Evolutionary conservation across 805 yeast species (phyloP).

Genomic region (Metschnikowia bowlesiae): DNA sequence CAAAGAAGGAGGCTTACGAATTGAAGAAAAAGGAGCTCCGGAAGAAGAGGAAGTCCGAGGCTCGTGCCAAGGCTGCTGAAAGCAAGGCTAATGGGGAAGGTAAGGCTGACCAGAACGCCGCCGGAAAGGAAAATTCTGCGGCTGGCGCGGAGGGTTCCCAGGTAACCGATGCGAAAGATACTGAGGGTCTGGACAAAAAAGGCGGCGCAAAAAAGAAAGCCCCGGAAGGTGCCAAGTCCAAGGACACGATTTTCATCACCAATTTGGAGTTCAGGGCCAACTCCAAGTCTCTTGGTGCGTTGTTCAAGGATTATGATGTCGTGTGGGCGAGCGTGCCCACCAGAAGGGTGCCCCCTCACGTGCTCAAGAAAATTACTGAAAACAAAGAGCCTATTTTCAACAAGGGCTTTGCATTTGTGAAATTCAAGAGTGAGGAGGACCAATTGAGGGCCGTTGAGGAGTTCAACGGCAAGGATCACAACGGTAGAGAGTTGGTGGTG

Average conservation of each 20-base stretch:
- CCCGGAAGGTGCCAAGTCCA: constrained; percentile 52
- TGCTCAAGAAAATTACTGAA: constrained; percentile 43
- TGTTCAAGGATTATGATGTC: constrained; percentile 48
- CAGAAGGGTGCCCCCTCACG: constrained; percentile 40
- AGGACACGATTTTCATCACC: constrained; percentile 57
- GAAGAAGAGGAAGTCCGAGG: constrained; percentile 15
- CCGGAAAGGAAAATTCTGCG: neutral
- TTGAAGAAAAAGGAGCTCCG: constrained; percentile 20
- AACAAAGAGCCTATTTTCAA: constrained; percentile 40
- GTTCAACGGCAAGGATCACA: constrained; percentile 59
- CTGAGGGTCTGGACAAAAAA: constrained; percentile 1
- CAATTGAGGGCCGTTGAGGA: constrained; percentile 70
- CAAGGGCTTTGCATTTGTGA: constrained; percentile 64
- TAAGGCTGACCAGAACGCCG: neutral
- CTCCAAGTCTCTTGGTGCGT: constrained; percentile 40
- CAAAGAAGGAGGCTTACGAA: constrained; percentile 30
- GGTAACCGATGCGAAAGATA: constrained; percentile 1
- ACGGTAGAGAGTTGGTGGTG: constrained; percentile 63
- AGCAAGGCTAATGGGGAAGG: constrained; percentile 4
- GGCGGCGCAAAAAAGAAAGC: constrained; percentile 6
- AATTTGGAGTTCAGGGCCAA: constrained; percentile 53
- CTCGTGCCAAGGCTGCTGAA: constrained; percentile 7
- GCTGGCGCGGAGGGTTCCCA: neutral
- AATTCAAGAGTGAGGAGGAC: constrained; percentile 53
- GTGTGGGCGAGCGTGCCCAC: constrained; percentile 58